Evolutionary conservation across 148 eudicot species (phyloP).

Genomic region (Silene uniflora): DNA sequence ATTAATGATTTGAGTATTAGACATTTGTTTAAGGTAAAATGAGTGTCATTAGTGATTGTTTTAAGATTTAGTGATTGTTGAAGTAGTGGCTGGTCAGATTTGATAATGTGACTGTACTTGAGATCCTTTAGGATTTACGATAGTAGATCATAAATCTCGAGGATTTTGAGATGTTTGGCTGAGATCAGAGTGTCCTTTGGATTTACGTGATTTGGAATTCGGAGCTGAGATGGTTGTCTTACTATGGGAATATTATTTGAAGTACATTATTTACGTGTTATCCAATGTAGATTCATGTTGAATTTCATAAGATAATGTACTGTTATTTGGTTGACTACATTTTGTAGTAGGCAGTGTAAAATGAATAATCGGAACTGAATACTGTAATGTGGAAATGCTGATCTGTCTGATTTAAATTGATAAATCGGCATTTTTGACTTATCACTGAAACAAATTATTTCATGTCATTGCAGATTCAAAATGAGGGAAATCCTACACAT

Average conservation of each 20-base stretch:
- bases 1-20: background rate
- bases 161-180: too few relatives aligned
- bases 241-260: background rate
- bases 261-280: background rate
- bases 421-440: background rate
- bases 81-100: background rate
- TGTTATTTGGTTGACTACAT: too few relatives aligned
- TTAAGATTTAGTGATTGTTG: background rate
- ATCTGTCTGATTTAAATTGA: background rate
- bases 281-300: background rate
- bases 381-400: background rate
- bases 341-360: too few relatives aligned
- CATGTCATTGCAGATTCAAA: constrained; percentile 15
- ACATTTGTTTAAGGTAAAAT: too few relatives aligned
- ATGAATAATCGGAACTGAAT: background rate
- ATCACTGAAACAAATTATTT: too few relatives aligned
- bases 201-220: background rate
- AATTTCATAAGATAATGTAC: too few relatives aligned
- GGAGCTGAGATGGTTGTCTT: background rate
- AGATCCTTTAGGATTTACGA: background rate
- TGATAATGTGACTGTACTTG: background rate
- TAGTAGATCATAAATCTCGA: background rate
- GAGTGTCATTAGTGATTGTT: background rate
- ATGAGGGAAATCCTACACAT: constrained; percentile 45
- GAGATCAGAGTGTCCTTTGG: background rate